Conservation (phyloP, 2,329 filamentous ascomycete species). For the Dothideomycetes sp. region DNA sequence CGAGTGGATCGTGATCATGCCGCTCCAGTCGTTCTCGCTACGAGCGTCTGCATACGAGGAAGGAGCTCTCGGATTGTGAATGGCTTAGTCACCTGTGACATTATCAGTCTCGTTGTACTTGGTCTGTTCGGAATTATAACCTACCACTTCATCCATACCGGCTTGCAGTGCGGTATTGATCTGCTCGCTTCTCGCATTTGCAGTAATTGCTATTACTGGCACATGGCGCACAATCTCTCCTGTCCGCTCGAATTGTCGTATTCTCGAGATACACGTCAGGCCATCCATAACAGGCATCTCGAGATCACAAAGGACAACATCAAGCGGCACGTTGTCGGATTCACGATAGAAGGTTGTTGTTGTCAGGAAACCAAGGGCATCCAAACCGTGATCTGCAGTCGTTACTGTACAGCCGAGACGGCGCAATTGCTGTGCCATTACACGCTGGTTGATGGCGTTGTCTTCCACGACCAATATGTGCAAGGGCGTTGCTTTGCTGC, state of each 20-base stretch:
- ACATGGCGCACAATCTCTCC: slow-evolving; percentile 12
- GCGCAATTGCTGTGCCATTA: slow-evolving; percentile 17
- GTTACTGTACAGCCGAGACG: slow-evolving; percentile 16
- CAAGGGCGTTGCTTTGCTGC: not conserved
- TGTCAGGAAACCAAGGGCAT: slow-evolving; percentile 16
- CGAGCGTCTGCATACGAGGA: slow-evolving; percentile 21
- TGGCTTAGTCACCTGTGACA: slow-evolving; percentile 20
- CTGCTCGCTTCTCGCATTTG: slow-evolving; percentile 19
- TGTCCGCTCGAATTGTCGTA: slow-evolving; percentile 15
- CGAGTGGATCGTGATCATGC: not conserved
- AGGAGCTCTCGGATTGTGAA: slow-evolving; percentile 23
- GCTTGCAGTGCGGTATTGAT: slow-evolving; percentile 14
- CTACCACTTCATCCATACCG: slow-evolving; percentile 14
- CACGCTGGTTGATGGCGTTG: slow-evolving; percentile 18
- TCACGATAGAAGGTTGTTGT: slow-evolving; percentile 10
- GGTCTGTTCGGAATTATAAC: no score
- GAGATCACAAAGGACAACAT: slow-evolving; percentile 19
- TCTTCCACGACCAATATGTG: slow-evolving; percentile 18
- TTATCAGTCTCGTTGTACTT: no score
- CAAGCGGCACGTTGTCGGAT: slow-evolving; percentile 9
- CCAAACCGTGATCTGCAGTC: slow-evolving; percentile 17
- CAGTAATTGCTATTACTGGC: slow-evolving; percentile 19
- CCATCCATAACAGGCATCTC: slow-evolving; percentile 23
- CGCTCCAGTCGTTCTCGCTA: slow-evolving; percentile 9
- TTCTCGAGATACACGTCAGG: slow-evolving; percentile 14